Evolutionary conservation across 108 stramenopile species (phyloP), one percentile per base, ranked within the genome.

Genomic region (Cyclotella atomus): DNA sequence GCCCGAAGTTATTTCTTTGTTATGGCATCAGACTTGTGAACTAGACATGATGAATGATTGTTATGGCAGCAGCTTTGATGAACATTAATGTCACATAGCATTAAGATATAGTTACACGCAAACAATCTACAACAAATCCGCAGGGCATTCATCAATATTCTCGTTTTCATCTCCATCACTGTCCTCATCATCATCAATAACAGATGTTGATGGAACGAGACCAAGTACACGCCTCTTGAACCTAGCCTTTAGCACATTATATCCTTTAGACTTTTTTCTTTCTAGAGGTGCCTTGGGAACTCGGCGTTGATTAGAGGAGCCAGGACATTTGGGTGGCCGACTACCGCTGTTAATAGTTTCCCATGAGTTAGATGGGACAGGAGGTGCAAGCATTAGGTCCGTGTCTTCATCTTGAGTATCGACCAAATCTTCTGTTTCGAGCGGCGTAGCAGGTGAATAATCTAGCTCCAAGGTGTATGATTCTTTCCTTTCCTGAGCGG

Each of bases 241-340:
- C 0, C 55, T 59, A 15, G 55, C 49, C 28, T 69, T 81, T 54
- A 43, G 50, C 5, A 69, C 44, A 17, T 68, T n/a, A n/a, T n/a
- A 70, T 46, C 49, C 21, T 27, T 69, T 63, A 3, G 63, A 68
- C 23, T 65, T 67, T 30, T 67, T 71, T 32, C 53, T 65, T 10
- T 44, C 36, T 2, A 23, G 16, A 19, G 38, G 71, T 59, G 59
- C 71, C 25, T 9, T 38, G n/a, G 61, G 68, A 29, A 57, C 38
- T 6, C 62, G 72, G 14, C 33, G 43, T 36, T 62, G 62, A 0
- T 20, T 20, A 16, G 72, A 59, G n/a, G 60, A 34, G 17, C 72
- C 53, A 3, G 79, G 79, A 43, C 79, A 81, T 17, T 60, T 59
- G 12, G 79, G 79, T 28, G 79, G 79, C 3, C 79, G 79, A 62